Evolutionary conservation across 768 basidiomycete species (phyloP), one percentile per base, ranked within the genome.

Genomic region (Mrakia blollopis): DNA sequence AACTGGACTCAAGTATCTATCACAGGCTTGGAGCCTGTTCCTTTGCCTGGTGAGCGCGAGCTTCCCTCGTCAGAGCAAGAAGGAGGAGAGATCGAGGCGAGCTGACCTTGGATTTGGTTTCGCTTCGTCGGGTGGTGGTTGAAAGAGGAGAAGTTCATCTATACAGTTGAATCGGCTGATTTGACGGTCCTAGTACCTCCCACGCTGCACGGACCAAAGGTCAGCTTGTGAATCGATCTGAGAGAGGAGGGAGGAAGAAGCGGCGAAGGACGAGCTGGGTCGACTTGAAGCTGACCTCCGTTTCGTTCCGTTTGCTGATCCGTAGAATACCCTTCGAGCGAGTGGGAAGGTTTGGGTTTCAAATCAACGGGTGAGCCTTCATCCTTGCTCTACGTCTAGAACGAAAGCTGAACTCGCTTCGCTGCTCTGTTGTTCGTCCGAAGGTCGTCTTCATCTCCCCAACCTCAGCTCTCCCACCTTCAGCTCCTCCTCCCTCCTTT

Each of bases 371-470:
- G 65, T 68, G 14, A 44, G 65, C 44, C 18, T 13, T 4, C 10
- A 11, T 63, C 37, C 14, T 2, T 28, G 0, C 7, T n/a, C 44
- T 3, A 11, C 57, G 13, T 39, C 63, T 0, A 63, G 16, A 1
- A 25, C 37, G 6, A 32, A 39, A 1, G 0, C 37, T 68, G 65
- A n/a, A 68, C 37, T 41, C 37, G 35, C 11, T 21, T 30, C 30
- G 11, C 21, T 5, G 3, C 21, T 67, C 16, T 18, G 14, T 18
- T 37, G 32, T 8, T 44, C 65, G 37, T 18, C 16, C 47, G 47
- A 50, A 50, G 65, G 13, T 68, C 65, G 13, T 68, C 65, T 68
- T 68, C 37, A 4, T 68, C 65, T 68, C 65, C 37, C 37, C 65
- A 35, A 39, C 65, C 37, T 35, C 65, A 11, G 5, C 57, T 57